Evolutionary conservation across 495 filamentous ascomycete genomes (phyloP), one percentile per base, ranked within the genome.

Genomic region (Bacidia rubella): DNA sequence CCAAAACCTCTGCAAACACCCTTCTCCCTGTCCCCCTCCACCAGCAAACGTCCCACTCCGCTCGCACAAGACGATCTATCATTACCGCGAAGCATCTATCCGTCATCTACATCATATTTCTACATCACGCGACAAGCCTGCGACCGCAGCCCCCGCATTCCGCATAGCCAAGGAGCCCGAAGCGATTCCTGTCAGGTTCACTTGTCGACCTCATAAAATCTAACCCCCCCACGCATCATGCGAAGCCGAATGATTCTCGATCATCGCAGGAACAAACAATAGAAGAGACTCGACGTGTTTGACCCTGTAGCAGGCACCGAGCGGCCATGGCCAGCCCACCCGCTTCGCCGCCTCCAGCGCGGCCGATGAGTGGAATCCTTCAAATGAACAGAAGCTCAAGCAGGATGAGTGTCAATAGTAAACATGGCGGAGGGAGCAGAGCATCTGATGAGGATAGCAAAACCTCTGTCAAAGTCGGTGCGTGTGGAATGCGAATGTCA

Each of bases 381-480:
- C 81, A 86, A 43, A 77, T 87, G 43, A 75, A 82, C 48, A 75
- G 89, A 58, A 94, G 87, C 66, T 84, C 74, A 59, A 96, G 90
- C 74, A 86, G 92, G 56, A 74, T 96, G 77, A 95, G 89, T 65
- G 82, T 86, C 71, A 80, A 78, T 62, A 89, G 87, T 65, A 87
- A 81, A 67, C 74, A 75, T 38, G 85, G 82, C 45, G 82, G 78
- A 61, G 83, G 85, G 54, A 95, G 87, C 68, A 78, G 90, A 62
- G 84, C 83, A 24, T 95, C 90, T 1, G 92, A 96, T 63, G 92
- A 98, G 60, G 92, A 96, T 74, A 76, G 77, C 40, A 90, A 84
- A 68, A 96, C 92, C 26, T 86, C 92, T n/a, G 92, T 98, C 65
- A 95, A 89, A 94, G 92, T 98, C 67, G 92, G 92, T 98, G 77